These are phyloP conservation scores for Trichoderma sp. DNA, from an alignment of 2,329 filamentous ascomycete species.

Conservation along the genomic window DNA sequence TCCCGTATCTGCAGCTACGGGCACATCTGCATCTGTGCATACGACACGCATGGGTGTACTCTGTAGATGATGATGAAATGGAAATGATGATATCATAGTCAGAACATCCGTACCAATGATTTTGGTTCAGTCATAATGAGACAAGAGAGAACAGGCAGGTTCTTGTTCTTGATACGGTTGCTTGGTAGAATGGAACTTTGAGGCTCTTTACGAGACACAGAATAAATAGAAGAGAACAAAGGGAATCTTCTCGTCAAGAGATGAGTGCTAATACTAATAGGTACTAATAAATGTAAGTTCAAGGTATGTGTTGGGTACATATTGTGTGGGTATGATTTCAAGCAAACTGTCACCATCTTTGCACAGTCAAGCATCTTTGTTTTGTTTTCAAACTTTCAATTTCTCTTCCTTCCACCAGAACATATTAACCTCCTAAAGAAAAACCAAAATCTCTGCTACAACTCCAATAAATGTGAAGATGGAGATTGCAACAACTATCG, in stretches of 20 bases:
- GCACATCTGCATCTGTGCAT: background rate
- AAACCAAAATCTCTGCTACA: conserved; percentile 28
- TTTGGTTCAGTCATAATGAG: background rate
- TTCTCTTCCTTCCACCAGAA: background rate
- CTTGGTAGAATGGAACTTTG: background rate
- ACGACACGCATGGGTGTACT: background rate
- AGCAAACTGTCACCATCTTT: background rate
- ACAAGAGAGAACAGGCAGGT: background rate
- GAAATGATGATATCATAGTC: conserved; percentile 5
- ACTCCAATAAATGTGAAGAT: conserved; percentile 29
- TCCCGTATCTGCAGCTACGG: background rate
- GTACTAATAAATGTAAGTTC: conserved; percentile 25
- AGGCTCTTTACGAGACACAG: too few species aligned
- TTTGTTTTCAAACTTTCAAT: background rate
- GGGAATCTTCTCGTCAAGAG: background rate
- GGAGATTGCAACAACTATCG: conserved; percentile 25
- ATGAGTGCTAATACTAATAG: conserved; percentile 24
- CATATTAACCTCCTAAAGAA: conserved; percentile 3
- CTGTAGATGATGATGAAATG: conserved; percentile 22
- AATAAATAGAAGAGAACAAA: background rate
- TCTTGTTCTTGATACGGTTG: background rate
- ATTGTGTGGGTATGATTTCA: conserved; percentile 12
- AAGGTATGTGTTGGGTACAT: background rate
- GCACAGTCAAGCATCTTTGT: background rate
- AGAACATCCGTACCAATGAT: background rate